Percentiles rank a stretch among this genome's conserved stretches.
phyloP scores from a whole-genome alignment of 805 yeast genomes.

The Ogataea naganishii region DNA sequence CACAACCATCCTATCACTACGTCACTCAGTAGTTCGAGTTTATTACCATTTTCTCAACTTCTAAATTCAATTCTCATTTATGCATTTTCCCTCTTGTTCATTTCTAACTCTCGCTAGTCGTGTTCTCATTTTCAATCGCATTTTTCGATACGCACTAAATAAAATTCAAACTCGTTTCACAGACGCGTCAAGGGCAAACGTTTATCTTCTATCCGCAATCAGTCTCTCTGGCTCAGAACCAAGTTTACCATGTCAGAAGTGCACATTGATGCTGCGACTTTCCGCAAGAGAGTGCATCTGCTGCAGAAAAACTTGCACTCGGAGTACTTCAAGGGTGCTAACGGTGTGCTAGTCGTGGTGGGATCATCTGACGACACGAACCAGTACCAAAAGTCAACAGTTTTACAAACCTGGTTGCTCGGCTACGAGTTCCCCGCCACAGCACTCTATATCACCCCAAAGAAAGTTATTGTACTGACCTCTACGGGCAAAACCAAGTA shows the following conservation, averaged over 20 bases:
- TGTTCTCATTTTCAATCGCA: not conserved
- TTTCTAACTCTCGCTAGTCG: no score
- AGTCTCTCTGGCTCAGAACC: not conserved
- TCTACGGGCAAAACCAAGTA: constrained; percentile 81
- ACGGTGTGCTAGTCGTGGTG: constrained; percentile 55
- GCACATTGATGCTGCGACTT: constrained; percentile 40
- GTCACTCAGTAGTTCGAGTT: no score
- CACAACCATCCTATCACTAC: no score
- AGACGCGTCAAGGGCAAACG: not conserved
- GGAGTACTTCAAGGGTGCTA: constrained; percentile 31
- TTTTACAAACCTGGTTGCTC: constrained; percentile 81
- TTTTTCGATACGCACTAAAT: not conserved
- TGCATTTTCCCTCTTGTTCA: no score
- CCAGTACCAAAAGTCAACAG: constrained; percentile 82
- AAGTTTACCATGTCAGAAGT: constrained; percentile 43
- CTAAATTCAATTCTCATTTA: no score
- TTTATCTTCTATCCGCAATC: not conserved
- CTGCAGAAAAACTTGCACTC: constrained; percentile 26
- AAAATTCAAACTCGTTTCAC: constrained; percentile 1
- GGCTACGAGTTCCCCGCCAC: constrained; percentile 98
- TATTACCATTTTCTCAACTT: no score
- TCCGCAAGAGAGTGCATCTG: constrained; percentile 43
- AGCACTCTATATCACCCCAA: constrained; percentile 53
- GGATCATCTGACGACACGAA: constrained; percentile 86
- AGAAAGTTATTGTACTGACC: constrained; percentile 58